phyloP scores from a whole-genome alignment of 371 early-diverging fungal species.

The Haplosporangium sp. region DNA sequence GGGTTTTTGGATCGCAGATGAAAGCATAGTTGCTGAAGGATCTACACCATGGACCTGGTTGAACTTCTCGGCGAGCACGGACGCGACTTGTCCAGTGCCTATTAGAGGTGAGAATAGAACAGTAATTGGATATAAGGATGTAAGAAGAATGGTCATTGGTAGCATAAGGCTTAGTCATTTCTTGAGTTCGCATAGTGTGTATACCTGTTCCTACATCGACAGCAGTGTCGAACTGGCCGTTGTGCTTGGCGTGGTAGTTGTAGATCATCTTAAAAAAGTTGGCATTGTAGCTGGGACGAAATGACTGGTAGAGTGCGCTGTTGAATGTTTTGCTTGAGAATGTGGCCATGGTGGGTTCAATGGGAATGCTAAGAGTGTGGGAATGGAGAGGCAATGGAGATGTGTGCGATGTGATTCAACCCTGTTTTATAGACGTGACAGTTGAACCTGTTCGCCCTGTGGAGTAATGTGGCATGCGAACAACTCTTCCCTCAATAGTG shows the following conservation, averaged over 20 bases:
- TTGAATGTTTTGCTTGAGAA: constrained; percentile 56
- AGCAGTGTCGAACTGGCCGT: constrained; percentile 52
- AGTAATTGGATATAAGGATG: not conserved
- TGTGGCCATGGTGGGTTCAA: constrained; percentile 45
- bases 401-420: no score
- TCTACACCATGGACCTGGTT: constrained; percentile 65
- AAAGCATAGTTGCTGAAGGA: constrained; percentile 61
- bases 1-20: constrained; percentile 54
- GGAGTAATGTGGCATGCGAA: no score
- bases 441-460: no score
- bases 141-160: no score
- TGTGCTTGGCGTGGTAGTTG: constrained; percentile 54
- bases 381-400: not conserved
- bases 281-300: constrained; percentile 60
- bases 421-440: no score
- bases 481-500: no score
- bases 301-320: constrained; percentile 53
- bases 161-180: no score
- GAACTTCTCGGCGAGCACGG: constrained; percentile 60
- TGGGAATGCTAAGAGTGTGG: not conserved
- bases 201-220: constrained; percentile 65
- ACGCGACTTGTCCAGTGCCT: constrained; percentile 65
- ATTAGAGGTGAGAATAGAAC: not conserved
- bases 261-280: constrained; percentile 54
- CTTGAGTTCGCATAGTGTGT: not conserved